Percentiles rank a stretch among this genome's conserved stretches.
Evolutionary conservation across 2,329 filamentous ascomycete species (phyloP).

Genomic region (Cercospora citrullina): DNA sequence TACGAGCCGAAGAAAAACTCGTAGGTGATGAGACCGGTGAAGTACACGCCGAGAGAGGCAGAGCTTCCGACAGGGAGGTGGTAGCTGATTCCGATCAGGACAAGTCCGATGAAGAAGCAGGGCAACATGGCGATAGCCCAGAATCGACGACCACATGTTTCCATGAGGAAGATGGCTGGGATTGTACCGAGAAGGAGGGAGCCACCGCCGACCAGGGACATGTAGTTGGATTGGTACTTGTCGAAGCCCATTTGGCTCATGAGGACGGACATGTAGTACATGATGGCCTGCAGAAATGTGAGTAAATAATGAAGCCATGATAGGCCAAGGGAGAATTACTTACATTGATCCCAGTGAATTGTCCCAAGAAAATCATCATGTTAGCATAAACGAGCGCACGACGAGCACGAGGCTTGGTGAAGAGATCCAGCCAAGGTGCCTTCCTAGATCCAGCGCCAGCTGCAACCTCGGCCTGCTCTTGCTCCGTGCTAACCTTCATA

Average conservation of each 20-base stretch:
- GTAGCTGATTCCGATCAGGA: constrained; percentile 66
- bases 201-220: constrained; percentile 72
- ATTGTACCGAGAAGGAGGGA: constrained; percentile 59
- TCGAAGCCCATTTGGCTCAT: constrained; percentile 70
- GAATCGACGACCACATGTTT: constrained; percentile 69
- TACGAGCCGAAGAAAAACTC: constrained; percentile 63
- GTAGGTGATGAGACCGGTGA: constrained; percentile 67
- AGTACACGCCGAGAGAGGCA: constrained; percentile 56
- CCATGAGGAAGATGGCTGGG: constrained; percentile 61
- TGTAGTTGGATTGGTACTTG: constrained; percentile 64
- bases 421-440: constrained; percentile 72
- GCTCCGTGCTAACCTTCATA: constrained; percentile 65
- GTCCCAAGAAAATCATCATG: constrained; percentile 68
- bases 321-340: constrained; percentile 40
- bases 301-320: neutral
- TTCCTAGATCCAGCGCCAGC: constrained; percentile 55
- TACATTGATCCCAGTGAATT: constrained; percentile 62
- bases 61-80: constrained; percentile 46
- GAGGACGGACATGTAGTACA: constrained; percentile 69
- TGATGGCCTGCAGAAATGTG: constrained; percentile 16
- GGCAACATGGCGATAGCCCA: constrained; percentile 73
- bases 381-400: constrained; percentile 67
- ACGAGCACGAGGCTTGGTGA: constrained; percentile 67
- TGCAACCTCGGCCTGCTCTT: constrained; percentile 53
- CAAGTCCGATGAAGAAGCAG: constrained; percentile 68